Evolutionary conservation across 352 stramenopile genomes (phyloP).

Genomic region (Vaucheria bursata): DNA sequence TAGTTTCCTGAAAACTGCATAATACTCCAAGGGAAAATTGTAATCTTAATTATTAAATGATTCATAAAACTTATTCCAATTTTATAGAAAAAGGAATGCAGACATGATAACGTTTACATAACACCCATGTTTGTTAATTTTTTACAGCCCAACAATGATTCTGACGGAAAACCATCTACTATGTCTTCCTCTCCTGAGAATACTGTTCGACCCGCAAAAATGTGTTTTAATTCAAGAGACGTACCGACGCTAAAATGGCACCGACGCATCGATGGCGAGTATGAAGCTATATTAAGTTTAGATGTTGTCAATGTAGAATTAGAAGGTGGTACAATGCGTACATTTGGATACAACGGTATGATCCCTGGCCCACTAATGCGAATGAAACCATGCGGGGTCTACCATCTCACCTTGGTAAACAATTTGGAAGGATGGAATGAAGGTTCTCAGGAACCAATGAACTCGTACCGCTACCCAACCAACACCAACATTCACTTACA

Average conservation of each 20-base stretch:
- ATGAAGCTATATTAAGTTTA: constrained; percentile 3
- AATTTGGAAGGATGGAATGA: constrained; percentile 8
- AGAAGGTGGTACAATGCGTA: no score
- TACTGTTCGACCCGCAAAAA: background rate
- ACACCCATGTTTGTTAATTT: no score
- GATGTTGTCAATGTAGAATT: no score
- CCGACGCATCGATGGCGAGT: background rate
- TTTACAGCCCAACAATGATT: no score
- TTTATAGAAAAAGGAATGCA: no score
- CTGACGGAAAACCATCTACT: no score
- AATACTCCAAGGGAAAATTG: no score
- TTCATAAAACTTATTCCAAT: no score
- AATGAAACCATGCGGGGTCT: constrained; percentile 24
- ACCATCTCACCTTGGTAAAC: constrained; percentile 35
- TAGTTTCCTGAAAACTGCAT: no score
- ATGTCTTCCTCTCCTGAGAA: background rate
- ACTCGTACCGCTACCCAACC: background rate
- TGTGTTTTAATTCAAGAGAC: constrained; percentile 2
- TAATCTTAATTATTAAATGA: no score
- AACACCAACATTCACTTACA: constrained; percentile 6
- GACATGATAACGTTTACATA: no score
- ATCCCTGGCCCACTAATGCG: background rate
- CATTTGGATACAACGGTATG: constrained; percentile 3
- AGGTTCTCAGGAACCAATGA: background rate
- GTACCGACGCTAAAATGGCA: background rate